Conservation (phyloP, 768 basidiomycete species). For the Mrakia gelida region DNA sequence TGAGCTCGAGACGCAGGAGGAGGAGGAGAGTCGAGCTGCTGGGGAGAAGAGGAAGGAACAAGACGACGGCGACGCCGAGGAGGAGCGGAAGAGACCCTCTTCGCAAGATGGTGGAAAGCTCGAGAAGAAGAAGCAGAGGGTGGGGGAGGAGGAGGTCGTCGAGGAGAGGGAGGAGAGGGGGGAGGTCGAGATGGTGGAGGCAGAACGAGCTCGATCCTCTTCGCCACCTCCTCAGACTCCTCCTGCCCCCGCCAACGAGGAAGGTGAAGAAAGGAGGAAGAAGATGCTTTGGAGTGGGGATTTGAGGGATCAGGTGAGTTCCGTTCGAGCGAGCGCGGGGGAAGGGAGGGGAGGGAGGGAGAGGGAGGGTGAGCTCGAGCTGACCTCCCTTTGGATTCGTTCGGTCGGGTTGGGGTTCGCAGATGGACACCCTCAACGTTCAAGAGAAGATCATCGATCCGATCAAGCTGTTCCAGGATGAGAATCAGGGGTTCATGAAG, state of each 20-base stretch:
- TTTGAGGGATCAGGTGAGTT: background rate
- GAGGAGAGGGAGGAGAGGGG: background rate
- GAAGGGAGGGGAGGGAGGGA: no score
- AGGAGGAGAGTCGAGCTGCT: background rate
- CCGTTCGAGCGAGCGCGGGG: no score
- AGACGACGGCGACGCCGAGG: background rate
- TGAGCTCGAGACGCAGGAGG: no score
- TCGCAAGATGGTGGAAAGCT: background rate
- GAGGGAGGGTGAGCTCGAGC: no score
- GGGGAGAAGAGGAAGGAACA: background rate
- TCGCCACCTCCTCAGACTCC: no score
- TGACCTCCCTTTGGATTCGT: no score
- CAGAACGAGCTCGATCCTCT: background rate
- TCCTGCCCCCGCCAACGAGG: background rate
- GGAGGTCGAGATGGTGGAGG: no score
- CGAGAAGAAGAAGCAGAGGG: background rate
- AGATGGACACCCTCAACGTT: background rate
- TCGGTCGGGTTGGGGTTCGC: no score
- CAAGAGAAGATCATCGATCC: background rate
- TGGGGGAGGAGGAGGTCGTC: background rate
- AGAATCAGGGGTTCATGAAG: background rate
- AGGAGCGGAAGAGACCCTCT: background rate
- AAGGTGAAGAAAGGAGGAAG: background rate
- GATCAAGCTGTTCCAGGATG: background rate
- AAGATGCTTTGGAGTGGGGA: conserved; percentile 2